phyloP scores from a whole-genome alignment of 148 eudicot genomes.

The Rhododendron griersonianum region DNA sequence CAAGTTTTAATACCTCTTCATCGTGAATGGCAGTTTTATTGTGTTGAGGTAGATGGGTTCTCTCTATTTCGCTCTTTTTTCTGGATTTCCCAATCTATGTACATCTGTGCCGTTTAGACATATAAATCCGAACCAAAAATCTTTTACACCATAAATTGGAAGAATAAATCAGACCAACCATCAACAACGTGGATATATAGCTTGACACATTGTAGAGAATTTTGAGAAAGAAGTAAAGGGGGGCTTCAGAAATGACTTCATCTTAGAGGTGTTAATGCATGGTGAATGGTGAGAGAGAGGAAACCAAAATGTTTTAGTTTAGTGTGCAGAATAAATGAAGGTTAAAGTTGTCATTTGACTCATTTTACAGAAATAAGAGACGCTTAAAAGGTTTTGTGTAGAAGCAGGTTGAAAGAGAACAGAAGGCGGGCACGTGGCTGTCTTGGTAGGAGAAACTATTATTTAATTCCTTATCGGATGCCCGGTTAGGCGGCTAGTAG shows the following conservation, averaged over 20 bases:
- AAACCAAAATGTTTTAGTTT: neutral
- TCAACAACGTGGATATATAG: neutral
- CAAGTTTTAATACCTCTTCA: too few relatives aligned
- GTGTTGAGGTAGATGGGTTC: too few relatives aligned
- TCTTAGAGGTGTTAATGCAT: neutral
- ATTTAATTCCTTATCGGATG: neutral
- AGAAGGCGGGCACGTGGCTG: neutral
- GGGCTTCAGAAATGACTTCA: neutral
- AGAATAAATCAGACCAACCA: neutral
- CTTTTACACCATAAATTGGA: too few relatives aligned
- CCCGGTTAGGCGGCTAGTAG: neutral
- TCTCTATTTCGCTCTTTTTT: too few relatives aligned
- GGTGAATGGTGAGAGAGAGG: neutral
- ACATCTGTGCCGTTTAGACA: too few relatives aligned
- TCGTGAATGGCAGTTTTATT: too few relatives aligned
- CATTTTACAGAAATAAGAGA: neutral
- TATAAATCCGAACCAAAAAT: too few relatives aligned
- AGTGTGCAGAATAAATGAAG: neutral
- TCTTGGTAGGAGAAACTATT: neutral
- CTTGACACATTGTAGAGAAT: neutral
- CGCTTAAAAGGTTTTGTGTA: neutral
- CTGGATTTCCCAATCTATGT: too few relatives aligned
- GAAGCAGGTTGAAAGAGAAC: neutral
- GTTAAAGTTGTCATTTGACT: neutral
- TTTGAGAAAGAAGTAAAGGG: neutral